Evolutionary conservation across 306 rosid species (phyloP).

Genomic region (Ziziphus jujuba): DNA sequence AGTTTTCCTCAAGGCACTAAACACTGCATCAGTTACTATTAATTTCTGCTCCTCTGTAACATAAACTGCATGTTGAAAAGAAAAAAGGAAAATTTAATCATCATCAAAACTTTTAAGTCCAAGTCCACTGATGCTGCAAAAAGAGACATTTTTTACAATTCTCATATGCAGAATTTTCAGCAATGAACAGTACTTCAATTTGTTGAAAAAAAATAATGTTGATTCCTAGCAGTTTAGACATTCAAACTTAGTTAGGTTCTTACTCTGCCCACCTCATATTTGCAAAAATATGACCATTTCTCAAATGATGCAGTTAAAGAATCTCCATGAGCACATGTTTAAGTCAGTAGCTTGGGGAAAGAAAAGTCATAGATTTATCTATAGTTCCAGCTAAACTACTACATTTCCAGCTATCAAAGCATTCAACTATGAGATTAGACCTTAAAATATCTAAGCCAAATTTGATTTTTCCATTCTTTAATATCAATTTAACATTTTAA

Average conservation of each 20-base stretch:
- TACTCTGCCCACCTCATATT: too few relatives aligned
- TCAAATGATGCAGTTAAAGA: too few relatives aligned
- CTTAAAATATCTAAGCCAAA: neutral
- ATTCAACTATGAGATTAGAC: neutral
- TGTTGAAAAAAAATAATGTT: neutral
- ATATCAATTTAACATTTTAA: slow-evolving; percentile 1
- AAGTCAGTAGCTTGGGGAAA: too few relatives aligned
- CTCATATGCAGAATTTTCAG: neutral
- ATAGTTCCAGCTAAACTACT: neutral
- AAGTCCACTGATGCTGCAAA: too few relatives aligned
- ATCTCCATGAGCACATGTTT: too few relatives aligned
- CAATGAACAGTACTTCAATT: too few relatives aligned
- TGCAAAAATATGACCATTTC: too few relatives aligned
- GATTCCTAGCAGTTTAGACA: neutral
- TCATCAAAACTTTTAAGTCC: neutral
- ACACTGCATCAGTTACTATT: slow-evolving; percentile 55
- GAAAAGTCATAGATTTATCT: too few relatives aligned
- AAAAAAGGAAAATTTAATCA: neutral
- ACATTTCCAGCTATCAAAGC: neutral
- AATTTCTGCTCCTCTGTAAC: slow-evolving; percentile 53
- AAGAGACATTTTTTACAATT: too few relatives aligned
- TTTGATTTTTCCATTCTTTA: neutral
- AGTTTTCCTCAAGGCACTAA: slow-evolving; percentile 55
- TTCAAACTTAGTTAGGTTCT: neutral
- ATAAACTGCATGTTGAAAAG: slow-evolving; percentile 75